These are phyloP conservation scores for Boechera retrofracta DNA, from an alignment of 345 rosid species.

Conservation along the genomic window DNA sequence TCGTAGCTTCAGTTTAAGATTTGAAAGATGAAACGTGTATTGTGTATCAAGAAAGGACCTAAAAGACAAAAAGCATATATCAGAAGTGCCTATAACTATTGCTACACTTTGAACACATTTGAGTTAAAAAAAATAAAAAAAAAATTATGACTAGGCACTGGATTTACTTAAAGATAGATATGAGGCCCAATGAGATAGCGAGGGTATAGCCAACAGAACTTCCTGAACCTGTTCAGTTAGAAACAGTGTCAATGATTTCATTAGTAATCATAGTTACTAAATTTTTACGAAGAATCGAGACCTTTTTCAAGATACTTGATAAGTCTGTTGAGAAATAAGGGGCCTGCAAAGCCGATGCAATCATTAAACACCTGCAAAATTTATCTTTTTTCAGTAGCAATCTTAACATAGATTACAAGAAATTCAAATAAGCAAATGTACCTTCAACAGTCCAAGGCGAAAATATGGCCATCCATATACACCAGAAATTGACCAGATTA, in stretches of 20 bases:
- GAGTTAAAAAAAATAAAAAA: background rate
- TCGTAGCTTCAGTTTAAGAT: slow-evolving; percentile 81
- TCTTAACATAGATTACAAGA: slow-evolving; percentile 5
- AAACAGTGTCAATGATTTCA: slow-evolving; percentile 17
- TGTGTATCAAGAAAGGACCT: slow-evolving; percentile 94
- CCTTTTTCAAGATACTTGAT: slow-evolving; percentile 86
- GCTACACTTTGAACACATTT: slow-evolving; percentile 7
- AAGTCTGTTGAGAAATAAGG: slow-evolving; percentile 81
- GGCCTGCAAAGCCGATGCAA: slow-evolving; percentile 80
- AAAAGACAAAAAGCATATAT: slow-evolving; percentile 43
- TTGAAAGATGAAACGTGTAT: slow-evolving; percentile 70
- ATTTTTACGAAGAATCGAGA: slow-evolving; percentile 35
- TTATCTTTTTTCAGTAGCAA: background rate
- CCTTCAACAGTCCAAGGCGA: slow-evolving; percentile 82
- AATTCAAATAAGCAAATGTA: slow-evolving; percentile 36
- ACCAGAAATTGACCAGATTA: slow-evolving; percentile 70
- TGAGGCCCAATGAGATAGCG: slow-evolving; percentile 73
- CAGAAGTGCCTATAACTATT: slow-evolving; percentile 13
- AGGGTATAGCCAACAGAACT: slow-evolving; percentile 64
- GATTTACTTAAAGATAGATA: slow-evolving; percentile 74
- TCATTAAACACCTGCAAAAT: slow-evolving; percentile 75
- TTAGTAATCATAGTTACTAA: slow-evolving; percentile 18
- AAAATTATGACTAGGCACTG: background rate
- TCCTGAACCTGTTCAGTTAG: slow-evolving; percentile 61
- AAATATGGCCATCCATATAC: slow-evolving; percentile 90